These are phyloP conservation scores for Phoenix dactylifera DNA, from an alignment of 176 grass and related monocot species.

Conservation along the genomic window DNA sequence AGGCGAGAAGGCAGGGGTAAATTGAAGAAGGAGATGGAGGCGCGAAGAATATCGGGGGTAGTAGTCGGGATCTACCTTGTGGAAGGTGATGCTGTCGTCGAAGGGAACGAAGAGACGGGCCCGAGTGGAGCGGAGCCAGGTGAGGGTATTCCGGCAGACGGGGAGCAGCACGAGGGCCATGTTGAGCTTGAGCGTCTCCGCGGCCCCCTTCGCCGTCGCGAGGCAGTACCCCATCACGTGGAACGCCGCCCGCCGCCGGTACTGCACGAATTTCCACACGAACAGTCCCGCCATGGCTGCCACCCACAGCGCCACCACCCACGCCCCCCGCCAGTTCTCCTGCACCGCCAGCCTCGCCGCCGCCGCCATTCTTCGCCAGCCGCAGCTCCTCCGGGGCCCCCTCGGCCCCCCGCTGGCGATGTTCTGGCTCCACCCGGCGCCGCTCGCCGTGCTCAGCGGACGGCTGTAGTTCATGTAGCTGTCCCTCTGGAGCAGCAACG, in stretches of 20 bases:
- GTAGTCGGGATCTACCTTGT: conserved; percentile 51
- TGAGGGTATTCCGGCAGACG: conserved; percentile 95
- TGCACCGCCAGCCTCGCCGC: conserved; percentile 41
- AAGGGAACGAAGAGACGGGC: conserved; percentile 89
- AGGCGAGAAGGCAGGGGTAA: no score
- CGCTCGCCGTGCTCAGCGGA: conserved; percentile 82
- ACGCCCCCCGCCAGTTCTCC: conserved; percentile 80
- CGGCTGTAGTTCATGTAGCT: conserved; percentile 99
- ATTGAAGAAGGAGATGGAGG: no score
- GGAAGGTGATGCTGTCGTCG: conserved; percentile 98
- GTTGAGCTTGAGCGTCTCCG: conserved; percentile 97
- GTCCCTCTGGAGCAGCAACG: conserved; percentile 82
- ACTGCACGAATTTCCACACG: conserved; percentile 86
- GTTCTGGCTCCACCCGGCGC: conserved; percentile 93
- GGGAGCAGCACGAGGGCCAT: conserved; percentile 94
- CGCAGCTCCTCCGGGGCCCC: neutral
- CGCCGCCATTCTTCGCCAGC: conserved; percentile 18
- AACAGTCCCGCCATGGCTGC: conserved; percentile 54
- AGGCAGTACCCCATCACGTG: conserved; percentile 94
- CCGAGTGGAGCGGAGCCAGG: conserved; percentile 90
- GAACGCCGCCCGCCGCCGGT: conserved; percentile 47
- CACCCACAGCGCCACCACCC: conserved; percentile 76
- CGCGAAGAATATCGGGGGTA: no score
- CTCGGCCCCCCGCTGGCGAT: conserved; percentile 30
- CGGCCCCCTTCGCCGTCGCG: conserved; percentile 77